Percentiles rank a stretch among this genome's conserved stretches.
Evolutionary conservation across 176 grass and related monocot species (phyloP).

Genomic region (Zea luxurians): DNA sequence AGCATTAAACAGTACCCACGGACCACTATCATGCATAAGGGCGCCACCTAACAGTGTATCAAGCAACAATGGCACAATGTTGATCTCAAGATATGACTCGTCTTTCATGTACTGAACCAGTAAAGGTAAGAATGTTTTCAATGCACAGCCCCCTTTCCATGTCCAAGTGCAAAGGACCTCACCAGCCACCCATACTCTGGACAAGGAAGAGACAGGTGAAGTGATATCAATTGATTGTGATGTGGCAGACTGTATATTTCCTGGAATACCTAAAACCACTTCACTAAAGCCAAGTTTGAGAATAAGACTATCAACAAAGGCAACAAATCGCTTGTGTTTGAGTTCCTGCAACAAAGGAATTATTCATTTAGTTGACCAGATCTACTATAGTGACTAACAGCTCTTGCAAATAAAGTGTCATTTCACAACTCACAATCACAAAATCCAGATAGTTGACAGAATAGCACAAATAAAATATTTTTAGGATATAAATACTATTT

Average conservation of each 20-base stretch:
- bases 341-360: conserved; percentile 52
- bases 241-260: conserved; percentile 31
- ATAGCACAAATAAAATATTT: conserved; percentile 10
- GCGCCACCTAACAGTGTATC: conserved; percentile 62
- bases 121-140: conserved; percentile 68
- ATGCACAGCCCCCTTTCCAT: conserved; percentile 58
- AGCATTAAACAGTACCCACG: conserved; percentile 78
- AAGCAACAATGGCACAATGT: conserved; percentile 48
- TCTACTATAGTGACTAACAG: not conserved
- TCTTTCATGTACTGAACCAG: conserved; percentile 63
- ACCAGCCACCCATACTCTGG: conserved; percentile 82
- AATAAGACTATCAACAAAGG: conserved; percentile 76
- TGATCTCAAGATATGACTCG: conserved; percentile 39
- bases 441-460: conserved; percentile 3
- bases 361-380: conserved; percentile 4
- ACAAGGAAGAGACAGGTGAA: conserved; percentile 36
- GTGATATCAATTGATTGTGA: conserved; percentile 36
- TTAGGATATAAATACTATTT: not conserved
- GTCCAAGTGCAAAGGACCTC: conserved; percentile 86
- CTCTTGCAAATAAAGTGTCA: not conserved
- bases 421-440: not conserved
- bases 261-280: conserved; percentile 70
- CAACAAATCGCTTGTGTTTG: conserved; percentile 62
- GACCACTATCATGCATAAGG: conserved; percentile 53
- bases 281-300: conserved; percentile 67